Evolutionary conservation across 1,284 basidiomycete species (phyloP).

Genomic region (Megacollybia platyphylla): DNA sequence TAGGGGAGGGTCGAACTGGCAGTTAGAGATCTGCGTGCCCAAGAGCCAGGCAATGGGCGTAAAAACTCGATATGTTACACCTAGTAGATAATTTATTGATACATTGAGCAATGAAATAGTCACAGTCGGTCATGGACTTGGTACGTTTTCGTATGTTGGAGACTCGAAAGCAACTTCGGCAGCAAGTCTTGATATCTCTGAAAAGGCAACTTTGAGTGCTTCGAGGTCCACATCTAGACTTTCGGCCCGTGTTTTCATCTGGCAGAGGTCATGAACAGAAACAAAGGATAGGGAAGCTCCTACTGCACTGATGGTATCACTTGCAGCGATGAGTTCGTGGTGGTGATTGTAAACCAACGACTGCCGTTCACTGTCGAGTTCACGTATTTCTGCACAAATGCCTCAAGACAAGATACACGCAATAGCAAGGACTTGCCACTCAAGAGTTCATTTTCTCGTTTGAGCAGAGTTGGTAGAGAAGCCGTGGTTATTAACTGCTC

Average conservation of each 20-base stretch:
- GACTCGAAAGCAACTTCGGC: constrained; percentile 50
- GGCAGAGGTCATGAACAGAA: constrained; percentile 3
- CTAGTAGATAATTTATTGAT: neutral
- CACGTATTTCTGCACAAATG: constrained; percentile 55
- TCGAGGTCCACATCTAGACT: constrained; percentile 75
- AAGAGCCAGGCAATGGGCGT: neutral
- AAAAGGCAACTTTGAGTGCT: constrained; percentile 65
- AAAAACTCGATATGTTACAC: neutral
- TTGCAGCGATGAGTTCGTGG: constrained; percentile 85
- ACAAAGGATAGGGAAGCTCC: constrained; percentile 12
- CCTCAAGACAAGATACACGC: neutral
- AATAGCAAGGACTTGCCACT: constrained; percentile 28
- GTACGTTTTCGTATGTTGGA: neutral
- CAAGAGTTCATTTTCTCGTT: constrained; percentile 67
- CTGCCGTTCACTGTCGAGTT: constrained; percentile 81
- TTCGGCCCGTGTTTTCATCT: constrained; percentile 82
- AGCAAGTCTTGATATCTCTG: constrained; percentile 70
- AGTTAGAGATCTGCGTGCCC: neutral
- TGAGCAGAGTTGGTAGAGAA: constrained; percentile 57
- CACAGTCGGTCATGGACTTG: neutral
- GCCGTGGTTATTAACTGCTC: constrained; percentile 75
- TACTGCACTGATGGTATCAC: constrained; percentile 81
- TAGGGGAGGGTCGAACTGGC: neutral
- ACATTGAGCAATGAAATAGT: neutral
- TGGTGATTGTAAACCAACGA: constrained; percentile 91